A percentile compares a stretch with the other conserved stretches of the same genome.
Conservation (phyloP, 345 rosid genomes). For the Barbarea vulgaris region DNA sequence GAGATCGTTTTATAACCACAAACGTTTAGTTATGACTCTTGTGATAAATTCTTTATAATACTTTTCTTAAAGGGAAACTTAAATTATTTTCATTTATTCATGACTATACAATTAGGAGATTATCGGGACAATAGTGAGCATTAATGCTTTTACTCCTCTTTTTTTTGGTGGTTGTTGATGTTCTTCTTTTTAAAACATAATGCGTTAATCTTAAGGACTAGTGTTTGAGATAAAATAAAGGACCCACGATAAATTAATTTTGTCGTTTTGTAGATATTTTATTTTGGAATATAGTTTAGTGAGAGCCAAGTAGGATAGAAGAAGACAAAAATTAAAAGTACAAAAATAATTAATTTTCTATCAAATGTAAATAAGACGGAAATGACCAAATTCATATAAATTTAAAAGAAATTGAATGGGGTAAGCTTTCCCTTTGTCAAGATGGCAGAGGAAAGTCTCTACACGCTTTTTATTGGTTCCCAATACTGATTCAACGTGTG, state of each 20-base stretch:
- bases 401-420: slow-evolving; percentile 31
- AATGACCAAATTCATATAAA: slow-evolving; percentile 32
- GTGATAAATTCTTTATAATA: background rate
- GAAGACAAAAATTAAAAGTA: slow-evolving; percentile 29
- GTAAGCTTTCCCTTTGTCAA: slow-evolving; percentile 26
- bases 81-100: background rate
- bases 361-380: slow-evolving; percentile 34
- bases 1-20: slow-evolving; percentile 2
- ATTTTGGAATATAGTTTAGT: slow-evolving; percentile 32
- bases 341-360: too few species aligned
- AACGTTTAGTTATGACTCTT: background rate
- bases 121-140: background rate
- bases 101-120: background rate
- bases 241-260: slow-evolving; percentile 28
- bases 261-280: slow-evolving; percentile 35
- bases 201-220: slow-evolving; percentile 35
- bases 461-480: slow-evolving; percentile 38
- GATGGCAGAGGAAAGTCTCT: slow-evolving; percentile 32
- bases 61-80: background rate
- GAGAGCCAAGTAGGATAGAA: slow-evolving; percentile 40
- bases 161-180: background rate
- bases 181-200: background rate
- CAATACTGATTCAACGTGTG: slow-evolving; percentile 34
- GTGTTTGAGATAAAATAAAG: slow-evolving; percentile 22
- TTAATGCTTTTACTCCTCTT: slow-evolving; percentile 5